A percentile compares a stretch with the other conserved stretches of the same genome.
Conservation (phyloP, 441 rosid species). For the Bocquillonia castaneifolia region DNA sequence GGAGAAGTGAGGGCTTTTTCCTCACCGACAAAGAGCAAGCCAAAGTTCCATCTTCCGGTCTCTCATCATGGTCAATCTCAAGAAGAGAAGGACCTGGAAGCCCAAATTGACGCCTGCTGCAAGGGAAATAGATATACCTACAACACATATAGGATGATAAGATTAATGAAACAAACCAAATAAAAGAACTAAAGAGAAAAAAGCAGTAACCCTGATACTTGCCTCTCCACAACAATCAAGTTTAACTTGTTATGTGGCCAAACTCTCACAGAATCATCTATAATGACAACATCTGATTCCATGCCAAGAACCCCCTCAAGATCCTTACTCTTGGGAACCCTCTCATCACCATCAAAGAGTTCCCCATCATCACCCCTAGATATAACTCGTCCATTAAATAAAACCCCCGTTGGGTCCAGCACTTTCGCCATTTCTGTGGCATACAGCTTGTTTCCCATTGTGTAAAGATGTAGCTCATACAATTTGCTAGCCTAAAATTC, state of each 20-base stretch:
- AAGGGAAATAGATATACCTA: slow-evolving; percentile 94
- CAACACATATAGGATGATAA: slow-evolving; percentile 19
- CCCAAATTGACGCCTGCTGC: slow-evolving; percentile 96
- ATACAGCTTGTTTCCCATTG: slow-evolving; percentile 97
- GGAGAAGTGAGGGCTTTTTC: slow-evolving; percentile 9
- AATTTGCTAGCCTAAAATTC: slow-evolving; percentile 74
- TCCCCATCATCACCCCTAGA: slow-evolving; percentile 96
- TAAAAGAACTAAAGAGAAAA: slow-evolving; percentile 1
- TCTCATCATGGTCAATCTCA: slow-evolving; percentile 93
- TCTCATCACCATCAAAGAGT: slow-evolving; percentile 73
- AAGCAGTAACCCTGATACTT: not conserved
- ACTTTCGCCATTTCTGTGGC: slow-evolving; percentile 99
- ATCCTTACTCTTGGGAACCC: slow-evolving; percentile 95
- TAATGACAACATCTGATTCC: slow-evolving; percentile 92
- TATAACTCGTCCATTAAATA: slow-evolving; percentile 91
- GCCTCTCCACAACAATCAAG: slow-evolving; percentile 93
- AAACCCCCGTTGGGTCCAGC: slow-evolving; percentile 80
- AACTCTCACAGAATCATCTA: slow-evolving; percentile 94
- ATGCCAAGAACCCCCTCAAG: slow-evolving; percentile 97
- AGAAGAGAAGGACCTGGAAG: slow-evolving; percentile 96
- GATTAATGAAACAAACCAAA: not conserved
- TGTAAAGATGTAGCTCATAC: slow-evolving; percentile 89
- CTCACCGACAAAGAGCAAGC: slow-evolving; percentile 92
- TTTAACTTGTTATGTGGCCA: slow-evolving; percentile 95
- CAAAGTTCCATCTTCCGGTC: slow-evolving; percentile 95